Conservation (phyloP, 202 grass and related monocot species). For the Digitaria exilis region DNA sequence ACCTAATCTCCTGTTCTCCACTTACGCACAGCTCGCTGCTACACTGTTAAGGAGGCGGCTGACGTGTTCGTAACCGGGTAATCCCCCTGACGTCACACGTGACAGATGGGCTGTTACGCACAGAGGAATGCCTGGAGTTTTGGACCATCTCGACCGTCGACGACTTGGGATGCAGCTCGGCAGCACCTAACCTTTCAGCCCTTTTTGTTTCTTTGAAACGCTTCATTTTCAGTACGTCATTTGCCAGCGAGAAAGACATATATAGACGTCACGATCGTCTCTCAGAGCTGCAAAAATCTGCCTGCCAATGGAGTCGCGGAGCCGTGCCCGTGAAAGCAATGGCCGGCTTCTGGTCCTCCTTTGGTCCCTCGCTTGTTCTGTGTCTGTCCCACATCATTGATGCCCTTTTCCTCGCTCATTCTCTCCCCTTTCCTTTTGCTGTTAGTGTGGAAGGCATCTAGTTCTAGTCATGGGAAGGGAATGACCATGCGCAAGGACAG, state of each 20-base stretch:
- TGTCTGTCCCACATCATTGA: too few species aligned
- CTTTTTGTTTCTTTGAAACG: too few species aligned
- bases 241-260: too few species aligned
- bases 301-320: neutral
- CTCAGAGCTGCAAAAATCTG: too few species aligned
- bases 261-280: too few species aligned
- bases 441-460: conserved; percentile 6
- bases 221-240: too few species aligned
- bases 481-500: neutral
- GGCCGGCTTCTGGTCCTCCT: neutral
- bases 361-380: neutral
- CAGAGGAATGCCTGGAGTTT: neutral
- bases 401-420: too few species aligned
- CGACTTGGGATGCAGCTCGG: neutral
- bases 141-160: neutral
- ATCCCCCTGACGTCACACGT: neutral
- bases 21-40: conserved; percentile 23
- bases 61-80: neutral
- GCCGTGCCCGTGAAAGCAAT: neutral
- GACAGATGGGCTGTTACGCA: neutral
- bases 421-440: neutral
- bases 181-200: neutral
- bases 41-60: neutral
- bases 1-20: conserved; percentile 17
- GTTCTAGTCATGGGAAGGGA: neutral